Evolutionary conservation across 2,329 filamentous ascomycete genomes (phyloP).

Genomic region (Sclerotinia trifoliorum): DNA sequence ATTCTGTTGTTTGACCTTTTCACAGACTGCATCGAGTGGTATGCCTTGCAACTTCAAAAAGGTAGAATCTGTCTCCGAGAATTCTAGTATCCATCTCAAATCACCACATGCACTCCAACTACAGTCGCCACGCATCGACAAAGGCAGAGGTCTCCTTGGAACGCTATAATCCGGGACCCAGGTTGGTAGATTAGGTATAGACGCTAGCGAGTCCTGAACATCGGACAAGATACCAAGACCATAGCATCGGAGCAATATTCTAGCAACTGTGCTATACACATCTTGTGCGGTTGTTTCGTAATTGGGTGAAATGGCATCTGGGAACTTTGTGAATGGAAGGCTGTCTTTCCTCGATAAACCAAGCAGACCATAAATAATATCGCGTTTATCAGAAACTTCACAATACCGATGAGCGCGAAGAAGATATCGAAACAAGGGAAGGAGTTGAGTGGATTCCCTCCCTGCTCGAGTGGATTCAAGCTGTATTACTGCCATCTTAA

Average conservation of each 20-base stretch:
- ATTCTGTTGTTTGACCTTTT: slow-evolving; percentile 4
- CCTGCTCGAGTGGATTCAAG: slow-evolving; percentile 12
- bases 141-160: background rate
- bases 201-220: slow-evolving; percentile 11
- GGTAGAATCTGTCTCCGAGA: background rate
- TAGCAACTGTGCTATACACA: slow-evolving; percentile 1
- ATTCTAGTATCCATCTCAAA: background rate
- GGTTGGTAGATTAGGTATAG: slow-evolving; percentile 10
- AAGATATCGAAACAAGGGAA: slow-evolving; percentile 16
- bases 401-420: background rate
- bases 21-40: background rate
- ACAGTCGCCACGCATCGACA: slow-evolving; percentile 15
- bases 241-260: slow-evolving; percentile 5
- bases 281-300: background rate
- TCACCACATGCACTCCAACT: slow-evolving; percentile 7
- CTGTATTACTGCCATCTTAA: slow-evolving; percentile 14
- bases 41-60: slow-evolving; percentile 16
- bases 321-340: slow-evolving; percentile 9
- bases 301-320: background rate
- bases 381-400: slow-evolving; percentile 15
- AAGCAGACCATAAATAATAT: slow-evolving; percentile 7
- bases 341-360: slow-evolving; percentile 8
- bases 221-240: slow-evolving; percentile 10
- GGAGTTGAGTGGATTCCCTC: background rate
- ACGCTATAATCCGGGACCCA: slow-evolving; percentile 20